Conservation (phyloP, 345 rosid genomes). For the Citrus unshiu region DNA sequence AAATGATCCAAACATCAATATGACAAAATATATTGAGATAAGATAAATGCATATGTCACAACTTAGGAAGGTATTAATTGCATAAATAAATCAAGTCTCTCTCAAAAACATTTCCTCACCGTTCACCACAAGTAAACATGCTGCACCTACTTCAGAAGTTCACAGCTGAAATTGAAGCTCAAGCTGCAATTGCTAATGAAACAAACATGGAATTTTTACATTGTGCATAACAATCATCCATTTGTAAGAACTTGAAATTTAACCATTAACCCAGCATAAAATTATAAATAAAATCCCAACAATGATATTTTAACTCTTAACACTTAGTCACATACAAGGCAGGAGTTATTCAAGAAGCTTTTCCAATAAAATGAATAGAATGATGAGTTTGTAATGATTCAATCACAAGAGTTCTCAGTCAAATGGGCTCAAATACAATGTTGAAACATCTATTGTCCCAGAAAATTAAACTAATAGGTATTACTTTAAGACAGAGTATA, state of each 20-base stretch:
- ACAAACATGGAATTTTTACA: neutral
- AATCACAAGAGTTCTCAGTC: too few relatives aligned
- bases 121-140: neutral
- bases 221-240: neutral
- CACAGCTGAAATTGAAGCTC: neutral
- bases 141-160: neutral
- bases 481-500: too few relatives aligned
- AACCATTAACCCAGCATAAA: neutral
- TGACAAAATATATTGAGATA: neutral
- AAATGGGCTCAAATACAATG: too few relatives aligned
- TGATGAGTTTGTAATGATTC: too few relatives aligned
- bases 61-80: neutral
- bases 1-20: constrained; percentile 11
- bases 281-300: neutral
- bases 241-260: neutral
- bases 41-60: neutral
- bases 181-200: neutral
- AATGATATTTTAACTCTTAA: neutral
- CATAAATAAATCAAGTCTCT: neutral
- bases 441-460: too few relatives aligned
- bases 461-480: too few relatives aligned
- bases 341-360: neutral
- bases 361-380: neutral
- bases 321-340: neutral
- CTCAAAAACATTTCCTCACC: neutral